Evolutionary conservation across 306 rosid species (phyloP).

Genomic region (Prunus davidiana): DNA sequence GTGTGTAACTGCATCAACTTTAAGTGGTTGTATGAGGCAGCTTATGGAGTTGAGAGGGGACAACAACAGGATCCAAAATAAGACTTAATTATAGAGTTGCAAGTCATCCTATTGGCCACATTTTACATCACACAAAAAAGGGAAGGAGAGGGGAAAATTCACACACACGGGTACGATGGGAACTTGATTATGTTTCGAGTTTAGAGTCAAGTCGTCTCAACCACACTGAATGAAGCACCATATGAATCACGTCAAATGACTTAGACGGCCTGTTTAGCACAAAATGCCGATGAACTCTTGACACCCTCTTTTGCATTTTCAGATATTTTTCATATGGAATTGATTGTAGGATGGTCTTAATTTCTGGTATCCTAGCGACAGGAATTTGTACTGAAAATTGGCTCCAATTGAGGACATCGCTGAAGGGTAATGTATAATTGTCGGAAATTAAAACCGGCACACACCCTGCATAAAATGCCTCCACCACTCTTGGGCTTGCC

Average conservation of each 20-base stretch:
- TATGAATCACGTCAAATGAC: conserved; percentile 65
- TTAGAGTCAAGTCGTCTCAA: conserved; percentile 50
- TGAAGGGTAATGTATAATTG: conserved; percentile 59
- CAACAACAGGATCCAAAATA: background rate
- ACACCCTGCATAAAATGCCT: conserved; percentile 65
- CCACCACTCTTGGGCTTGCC: conserved; percentile 80
- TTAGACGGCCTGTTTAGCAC: conserved; percentile 58
- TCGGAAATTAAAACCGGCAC: conserved; percentile 66
- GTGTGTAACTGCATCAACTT: too few species aligned
- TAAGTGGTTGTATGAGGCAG: too few species aligned
- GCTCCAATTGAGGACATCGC: conserved; percentile 74
- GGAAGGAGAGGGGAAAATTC: too few species aligned
- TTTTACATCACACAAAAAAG: background rate
- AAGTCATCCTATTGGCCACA: background rate
- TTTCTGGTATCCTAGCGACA: conserved; percentile 43
- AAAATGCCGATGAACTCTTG: conserved; percentile 50
- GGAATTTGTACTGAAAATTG: conserved; percentile 55
- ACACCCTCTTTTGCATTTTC: conserved; percentile 44
- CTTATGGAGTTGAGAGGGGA: background rate
- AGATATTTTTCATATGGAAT: conserved; percentile 41
- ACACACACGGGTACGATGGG: too few species aligned
- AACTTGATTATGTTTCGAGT: conserved; percentile 1
- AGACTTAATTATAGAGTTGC: background rate
- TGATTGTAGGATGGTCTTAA: conserved; percentile 47
- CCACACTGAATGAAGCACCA: conserved; percentile 83